Base-by-base conservation (phyloP, 805 yeast genomes). In the Candida cerambycidarum region DNA sequence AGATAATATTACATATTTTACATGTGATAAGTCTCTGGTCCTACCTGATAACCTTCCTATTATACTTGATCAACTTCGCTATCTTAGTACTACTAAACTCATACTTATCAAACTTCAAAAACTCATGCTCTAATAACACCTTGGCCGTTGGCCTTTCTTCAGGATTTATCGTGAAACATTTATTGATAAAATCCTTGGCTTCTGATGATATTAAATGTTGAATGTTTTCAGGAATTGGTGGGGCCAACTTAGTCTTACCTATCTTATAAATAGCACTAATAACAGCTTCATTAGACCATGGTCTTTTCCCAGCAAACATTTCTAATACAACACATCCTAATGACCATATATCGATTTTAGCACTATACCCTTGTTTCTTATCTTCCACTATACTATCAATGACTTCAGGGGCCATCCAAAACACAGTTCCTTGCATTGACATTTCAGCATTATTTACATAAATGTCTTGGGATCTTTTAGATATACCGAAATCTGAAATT, bases 371-470 rank as follows among this genome's bases (percentile, higher is more conserved):
- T 59, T 85, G 93, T 50, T 82, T 82, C 52, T 77, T 77, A 52
- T 80, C 79, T 48, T 80, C 83, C 2, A 79, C 82, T 15, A 81
- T 81, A 45, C 88, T 89, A 59, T 89, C 92, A 39, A 93, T 89
- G 50, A 95, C 96, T 59, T 93, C 99, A 0, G 99, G 99, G 1
- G 99, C 99, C 99, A 93, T 93, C 99, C 99, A 93, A 62, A 90
- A 93, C 1, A 95, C 89, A 0, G 99, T 90, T 17, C 99, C 99
- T 63, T 95, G 96, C 95, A 88, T 89, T 10, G 97, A 90, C 96
- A 90, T 87, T 42, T 89, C 97, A 3, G 96, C 89, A 54, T 88
- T 82, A 61, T 93, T 89, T 23, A 86, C 82, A 60, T 93, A 92
- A 17, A 92, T 87, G 58, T 93, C 90, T 41, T 63, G 57, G 0